Percentiles rank a stretch among this genome's conserved stretches.
phyloP scores from a whole-genome alignment of 345 rosid species.

The Kandelia obovata region DNA sequence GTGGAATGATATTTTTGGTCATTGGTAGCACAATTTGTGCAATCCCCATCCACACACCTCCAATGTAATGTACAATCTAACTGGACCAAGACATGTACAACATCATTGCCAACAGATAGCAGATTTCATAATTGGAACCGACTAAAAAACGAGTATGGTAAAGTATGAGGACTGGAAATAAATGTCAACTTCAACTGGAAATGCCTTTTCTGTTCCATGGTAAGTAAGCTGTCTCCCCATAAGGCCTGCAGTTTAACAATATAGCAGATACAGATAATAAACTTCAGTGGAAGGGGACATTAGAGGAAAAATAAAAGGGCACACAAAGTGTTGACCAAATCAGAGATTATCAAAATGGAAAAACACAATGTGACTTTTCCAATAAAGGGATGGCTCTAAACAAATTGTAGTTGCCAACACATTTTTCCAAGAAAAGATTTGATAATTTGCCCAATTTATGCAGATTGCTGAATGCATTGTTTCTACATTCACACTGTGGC shows the following conservation, averaged over 20 bases:
- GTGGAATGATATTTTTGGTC: too few species aligned
- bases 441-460: neutral
- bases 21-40: too few species aligned
- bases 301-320: neutral
- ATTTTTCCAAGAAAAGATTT: neutral
- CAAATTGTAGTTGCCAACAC: neutral
- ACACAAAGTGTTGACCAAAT: neutral
- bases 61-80: too few species aligned
- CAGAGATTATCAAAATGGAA: neutral
- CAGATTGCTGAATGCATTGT: neutral
- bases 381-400: neutral
- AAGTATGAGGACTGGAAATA: neutral
- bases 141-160: too few species aligned
- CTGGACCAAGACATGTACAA: too few species aligned
- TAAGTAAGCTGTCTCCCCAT: slow-evolving; percentile 37
- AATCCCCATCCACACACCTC: too few species aligned
- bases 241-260: slow-evolving; percentile 41
- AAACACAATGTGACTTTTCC: neutral
- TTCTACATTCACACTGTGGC: neutral
- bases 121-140: too few species aligned
- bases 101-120: too few species aligned
- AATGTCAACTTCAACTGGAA: slow-evolving; percentile 30
- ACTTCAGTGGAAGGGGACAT: neutral
- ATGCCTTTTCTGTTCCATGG: slow-evolving; percentile 50
- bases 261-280: neutral